Evolutionary conservation across 2,329 filamentous ascomycete species (phyloP).

Genomic region (Thermoascus crustaceus): DNA sequence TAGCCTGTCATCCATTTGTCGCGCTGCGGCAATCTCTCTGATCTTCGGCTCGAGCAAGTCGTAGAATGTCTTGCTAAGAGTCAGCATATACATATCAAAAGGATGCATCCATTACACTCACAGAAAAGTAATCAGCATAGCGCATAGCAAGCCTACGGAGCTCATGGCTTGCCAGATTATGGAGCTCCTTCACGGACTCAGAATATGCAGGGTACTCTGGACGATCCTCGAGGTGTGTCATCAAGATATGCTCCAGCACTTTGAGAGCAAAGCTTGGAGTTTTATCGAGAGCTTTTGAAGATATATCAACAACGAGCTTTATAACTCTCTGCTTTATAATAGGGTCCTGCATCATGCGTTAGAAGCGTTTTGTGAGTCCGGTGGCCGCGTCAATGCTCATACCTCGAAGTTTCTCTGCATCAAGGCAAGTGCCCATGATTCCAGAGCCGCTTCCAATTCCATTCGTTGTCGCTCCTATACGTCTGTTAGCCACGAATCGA

Average conservation of each 20-base stretch:
- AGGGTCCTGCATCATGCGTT: conserved; percentile 53
- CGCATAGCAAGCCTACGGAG: conserved; percentile 80
- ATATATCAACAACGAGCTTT: conserved; percentile 76
- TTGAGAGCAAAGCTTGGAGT: conserved; percentile 76
- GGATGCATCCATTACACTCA: conserved; percentile 31
- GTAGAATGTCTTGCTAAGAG: conserved; percentile 59
- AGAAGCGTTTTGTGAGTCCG: conserved; percentile 6
- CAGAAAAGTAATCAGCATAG: conserved; percentile 82
- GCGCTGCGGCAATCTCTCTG: conserved; percentile 64
- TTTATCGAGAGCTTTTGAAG: conserved; percentile 68
- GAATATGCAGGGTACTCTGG: conserved; percentile 66
- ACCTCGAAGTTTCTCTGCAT: conserved; percentile 35
- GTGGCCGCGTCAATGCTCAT: conserved; percentile 2
- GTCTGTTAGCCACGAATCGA: conserved; percentile 5
- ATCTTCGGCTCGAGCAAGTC: conserved; percentile 78
- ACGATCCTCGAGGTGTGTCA: conserved; percentile 67
- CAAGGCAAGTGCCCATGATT: conserved; percentile 34
- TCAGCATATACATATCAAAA: conserved; percentile 8
- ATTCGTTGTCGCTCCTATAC: conserved; percentile 29
- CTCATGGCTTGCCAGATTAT: conserved; percentile 76
- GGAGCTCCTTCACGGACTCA: conserved; percentile 82
- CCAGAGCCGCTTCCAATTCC: conserved; percentile 31
- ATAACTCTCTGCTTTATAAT: conserved; percentile 73
- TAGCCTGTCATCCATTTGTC: conserved; percentile 69
- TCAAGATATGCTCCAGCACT: conserved; percentile 82